These are phyloP conservation scores for Picochlorum sp. DNA, from an alignment of 139 green algal genomes.

Conservation along the genomic window DNA sequence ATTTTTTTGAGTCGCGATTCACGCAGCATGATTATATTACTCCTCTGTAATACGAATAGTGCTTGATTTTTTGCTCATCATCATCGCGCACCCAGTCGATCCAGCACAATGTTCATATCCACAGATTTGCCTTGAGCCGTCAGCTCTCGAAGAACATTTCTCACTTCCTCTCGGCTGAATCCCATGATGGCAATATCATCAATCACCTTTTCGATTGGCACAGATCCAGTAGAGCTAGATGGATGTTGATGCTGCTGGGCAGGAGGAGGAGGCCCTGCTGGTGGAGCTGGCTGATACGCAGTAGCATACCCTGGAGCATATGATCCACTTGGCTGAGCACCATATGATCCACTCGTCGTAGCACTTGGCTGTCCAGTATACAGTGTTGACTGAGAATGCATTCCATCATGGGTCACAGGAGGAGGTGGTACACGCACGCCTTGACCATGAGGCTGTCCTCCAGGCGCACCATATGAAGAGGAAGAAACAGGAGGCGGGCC, in stretches of 20 bases:
- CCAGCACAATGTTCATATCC: slow-evolving; percentile 71
- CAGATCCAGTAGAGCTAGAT: slow-evolving; percentile 8
- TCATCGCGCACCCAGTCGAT: slow-evolving; percentile 28
- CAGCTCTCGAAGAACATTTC: slow-evolving; percentile 45
- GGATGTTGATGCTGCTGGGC: neutral
- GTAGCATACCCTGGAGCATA: too few relatives aligned
- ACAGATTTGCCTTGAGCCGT: slow-evolving; percentile 50
- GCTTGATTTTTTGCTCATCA: neutral
- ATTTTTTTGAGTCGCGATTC: neutral
- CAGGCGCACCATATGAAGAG: neutral
- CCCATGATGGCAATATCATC: slow-evolving; percentile 73
- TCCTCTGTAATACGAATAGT: neutral
- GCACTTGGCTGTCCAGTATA: too few relatives aligned
- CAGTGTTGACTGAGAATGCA: too few relatives aligned
- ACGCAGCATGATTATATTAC: neutral
- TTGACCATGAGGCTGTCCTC: neutral
- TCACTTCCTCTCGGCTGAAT: slow-evolving; percentile 52
- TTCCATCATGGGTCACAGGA: neutral
- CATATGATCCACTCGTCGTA: too few relatives aligned
- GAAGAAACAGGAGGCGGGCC: neutral
- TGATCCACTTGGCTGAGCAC: too few relatives aligned
- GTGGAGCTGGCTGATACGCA: slow-evolving; percentile 1
- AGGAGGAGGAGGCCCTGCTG: neutral
- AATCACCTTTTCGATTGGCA: slow-evolving; percentile 57
- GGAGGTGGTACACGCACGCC: neutral